phyloP scores from a whole-genome alignment of 1,139 yeast genomes.

The Kurtzmaniella natalensis region DNA sequence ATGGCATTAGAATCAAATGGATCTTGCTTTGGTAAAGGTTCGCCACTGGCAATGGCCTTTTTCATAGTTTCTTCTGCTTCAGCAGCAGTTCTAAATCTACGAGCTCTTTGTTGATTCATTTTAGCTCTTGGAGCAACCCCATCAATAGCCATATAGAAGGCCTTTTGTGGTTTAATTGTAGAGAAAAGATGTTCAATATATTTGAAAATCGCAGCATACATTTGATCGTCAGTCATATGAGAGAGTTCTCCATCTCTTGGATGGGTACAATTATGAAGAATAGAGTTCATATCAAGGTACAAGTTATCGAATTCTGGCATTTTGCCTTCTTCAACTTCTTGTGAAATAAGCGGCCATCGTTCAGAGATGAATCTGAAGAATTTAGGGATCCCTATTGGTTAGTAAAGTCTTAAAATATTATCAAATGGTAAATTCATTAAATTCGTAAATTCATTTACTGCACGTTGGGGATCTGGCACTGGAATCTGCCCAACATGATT shows the following conservation, averaged over 20 bases:
- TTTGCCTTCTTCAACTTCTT: slow-evolving; percentile 67
- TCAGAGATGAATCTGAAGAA: slow-evolving; percentile 96
- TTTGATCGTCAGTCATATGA: slow-evolving; percentile 81
- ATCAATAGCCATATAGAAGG: slow-evolving; percentile 96
- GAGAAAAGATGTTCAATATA: slow-evolving; percentile 92
- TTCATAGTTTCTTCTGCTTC: slow-evolving; percentile 80
- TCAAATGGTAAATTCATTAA: too few relatives aligned
- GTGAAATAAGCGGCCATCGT: slow-evolving; percentile 97
- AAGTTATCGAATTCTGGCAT: slow-evolving; percentile 93
- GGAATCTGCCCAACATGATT: too few relatives aligned
- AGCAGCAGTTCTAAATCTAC: slow-evolving; percentile 92
- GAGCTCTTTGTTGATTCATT: slow-evolving; percentile 97
- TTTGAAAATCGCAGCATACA: slow-evolving; percentile 87
- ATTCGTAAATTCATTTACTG: too few relatives aligned
- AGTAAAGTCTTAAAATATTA: neutral
- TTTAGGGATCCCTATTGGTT: slow-evolving; percentile 81
- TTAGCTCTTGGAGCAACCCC: slow-evolving; percentile 99
- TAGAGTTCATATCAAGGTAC: slow-evolving; percentile 96
- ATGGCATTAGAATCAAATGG: slow-evolving; percentile 94
- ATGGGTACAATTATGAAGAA: slow-evolving; percentile 90
- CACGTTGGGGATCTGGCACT: too few relatives aligned
- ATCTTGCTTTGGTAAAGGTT: slow-evolving; percentile 61
- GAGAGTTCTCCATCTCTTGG: slow-evolving; percentile 59
- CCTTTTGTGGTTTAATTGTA: slow-evolving; percentile 79
- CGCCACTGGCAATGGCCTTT: slow-evolving; percentile 61